A percentile compares a stretch with the other conserved stretches of the same genome.
Evolutionary conservation across 202 grass and related monocot species (phyloP).

Genomic region (Carex arenaria): DNA sequence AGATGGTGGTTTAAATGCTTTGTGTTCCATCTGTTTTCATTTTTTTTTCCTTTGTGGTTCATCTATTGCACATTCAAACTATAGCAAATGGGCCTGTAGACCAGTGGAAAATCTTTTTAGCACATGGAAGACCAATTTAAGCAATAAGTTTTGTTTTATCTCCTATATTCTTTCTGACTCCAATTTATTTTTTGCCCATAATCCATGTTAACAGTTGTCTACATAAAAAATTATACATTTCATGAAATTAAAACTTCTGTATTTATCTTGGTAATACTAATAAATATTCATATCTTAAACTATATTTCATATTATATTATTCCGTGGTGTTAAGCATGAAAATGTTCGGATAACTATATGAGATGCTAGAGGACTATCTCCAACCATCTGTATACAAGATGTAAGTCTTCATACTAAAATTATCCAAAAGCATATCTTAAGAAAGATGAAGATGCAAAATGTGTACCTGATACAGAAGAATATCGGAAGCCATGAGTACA

Average conservation of each 20-base stretch:
- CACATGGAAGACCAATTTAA: not conserved
- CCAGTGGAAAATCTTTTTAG: not conserved
- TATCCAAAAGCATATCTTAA: not conserved
- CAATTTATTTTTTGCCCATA: not conserved
- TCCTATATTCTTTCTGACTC: not conserved
- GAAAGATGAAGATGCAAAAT: conserved; percentile 16
- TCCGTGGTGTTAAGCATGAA: not conserved
- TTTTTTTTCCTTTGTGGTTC: not conserved
- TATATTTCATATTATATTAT: not conserved
- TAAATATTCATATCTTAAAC: not conserved
- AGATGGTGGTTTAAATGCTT: not conserved
- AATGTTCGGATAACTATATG: not conserved
- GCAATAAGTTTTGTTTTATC: not conserved
- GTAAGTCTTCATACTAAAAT: not conserved
- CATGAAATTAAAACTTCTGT: not conserved
- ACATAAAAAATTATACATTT: not conserved
- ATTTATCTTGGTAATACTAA: not conserved
- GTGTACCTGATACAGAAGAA: conserved; percentile 94
- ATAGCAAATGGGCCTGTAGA: not conserved
- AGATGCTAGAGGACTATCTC: not conserved
- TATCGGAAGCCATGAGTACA: conserved; percentile 99
- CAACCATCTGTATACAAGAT: not conserved
- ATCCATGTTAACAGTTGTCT: not conserved
- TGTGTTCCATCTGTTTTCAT: not conserved
- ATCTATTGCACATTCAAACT: not conserved